A percentile compares a stretch with the other conserved stretches of the same genome.
Conservation (phyloP, 176 grass and related monocot genomes). For the Avena eriantha region DNA sequence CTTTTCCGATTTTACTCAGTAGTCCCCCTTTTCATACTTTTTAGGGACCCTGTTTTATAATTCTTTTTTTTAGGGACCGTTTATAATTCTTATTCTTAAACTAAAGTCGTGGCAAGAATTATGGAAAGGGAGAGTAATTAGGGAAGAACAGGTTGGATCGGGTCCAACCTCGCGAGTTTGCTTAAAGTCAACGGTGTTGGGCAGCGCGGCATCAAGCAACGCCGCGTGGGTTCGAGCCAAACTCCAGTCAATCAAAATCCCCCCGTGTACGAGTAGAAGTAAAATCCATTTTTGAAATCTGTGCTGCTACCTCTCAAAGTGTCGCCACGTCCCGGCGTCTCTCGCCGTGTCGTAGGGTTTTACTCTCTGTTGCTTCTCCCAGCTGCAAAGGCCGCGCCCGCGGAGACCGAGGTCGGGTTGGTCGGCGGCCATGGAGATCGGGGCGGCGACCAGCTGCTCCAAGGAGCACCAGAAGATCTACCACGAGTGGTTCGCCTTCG, state of each 20-base stretch:
- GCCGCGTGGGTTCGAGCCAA: constrained; percentile 41
- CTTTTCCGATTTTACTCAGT: no score
- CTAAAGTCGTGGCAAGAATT: no score
- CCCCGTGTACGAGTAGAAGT: not conserved
- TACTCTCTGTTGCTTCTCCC: constrained; percentile 35
- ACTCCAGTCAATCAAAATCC: constrained; percentile 5
- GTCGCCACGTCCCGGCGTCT: constrained; percentile 23
- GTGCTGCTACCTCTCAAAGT: not conserved
- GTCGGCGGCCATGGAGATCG: constrained; percentile 76
- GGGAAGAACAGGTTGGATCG: not conserved
- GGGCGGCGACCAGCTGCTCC: constrained; percentile 59
- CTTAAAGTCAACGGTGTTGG: constrained; percentile 40
- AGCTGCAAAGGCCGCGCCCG: constrained; percentile 25
- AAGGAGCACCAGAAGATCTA: constrained; percentile 91
- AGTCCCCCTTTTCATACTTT: no score
- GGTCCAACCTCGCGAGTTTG: not conserved
- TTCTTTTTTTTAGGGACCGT: no score
- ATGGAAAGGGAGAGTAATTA: no score
- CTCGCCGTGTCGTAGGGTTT: constrained; percentile 50
- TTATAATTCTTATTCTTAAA: no score
- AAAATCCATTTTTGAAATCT: constrained; percentile 29
- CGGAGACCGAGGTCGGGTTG: not conserved
- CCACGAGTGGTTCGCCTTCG: constrained; percentile 81
- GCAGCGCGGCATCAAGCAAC: not conserved
- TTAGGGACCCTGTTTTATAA: no score